Evolutionary conservation across 2,329 filamentous ascomycete species (phyloP).

Genomic region (Fusarium napiforme): DNA sequence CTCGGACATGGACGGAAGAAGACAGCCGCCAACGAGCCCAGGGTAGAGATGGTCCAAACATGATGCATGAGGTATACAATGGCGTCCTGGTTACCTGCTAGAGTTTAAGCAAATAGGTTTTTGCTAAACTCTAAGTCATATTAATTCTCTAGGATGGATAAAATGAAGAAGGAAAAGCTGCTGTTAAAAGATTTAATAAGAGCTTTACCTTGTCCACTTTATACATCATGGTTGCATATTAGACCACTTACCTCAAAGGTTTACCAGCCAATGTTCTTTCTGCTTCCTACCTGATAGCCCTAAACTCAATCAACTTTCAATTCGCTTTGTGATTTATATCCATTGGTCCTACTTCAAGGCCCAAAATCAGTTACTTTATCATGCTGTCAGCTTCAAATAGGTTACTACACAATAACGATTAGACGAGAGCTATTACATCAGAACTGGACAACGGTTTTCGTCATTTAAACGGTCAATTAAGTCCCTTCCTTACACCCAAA

Average conservation of each 20-base stretch:
- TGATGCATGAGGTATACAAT: neutral
- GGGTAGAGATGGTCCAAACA: neutral
- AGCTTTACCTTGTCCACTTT: neutral
- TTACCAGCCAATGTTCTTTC: neutral
- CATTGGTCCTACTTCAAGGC: neutral
- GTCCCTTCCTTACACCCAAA: neutral
- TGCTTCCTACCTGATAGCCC: neutral
- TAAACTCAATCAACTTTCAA: neutral
- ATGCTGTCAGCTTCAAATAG: constrained; percentile 1
- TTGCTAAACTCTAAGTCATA: neutral
- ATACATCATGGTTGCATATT: neutral
- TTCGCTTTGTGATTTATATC: neutral
- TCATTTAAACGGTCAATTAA: neutral
- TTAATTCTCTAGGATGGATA: neutral
- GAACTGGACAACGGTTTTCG: neutral
- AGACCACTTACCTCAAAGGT: neutral
- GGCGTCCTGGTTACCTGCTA: constrained; percentile 20
- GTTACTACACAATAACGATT: neutral
- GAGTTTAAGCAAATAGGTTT: neutral
- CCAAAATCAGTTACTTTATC: neutral
- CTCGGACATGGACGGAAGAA: constrained; percentile 50
- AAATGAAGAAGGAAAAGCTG: neutral
- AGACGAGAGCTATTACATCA: neutral
- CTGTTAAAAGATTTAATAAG: neutral
- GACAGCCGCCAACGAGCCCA: neutral